phyloP scores from a whole-genome alignment of 2,329 filamentous ascomycete species.

The Dactylonectria estremocensis region DNA sequence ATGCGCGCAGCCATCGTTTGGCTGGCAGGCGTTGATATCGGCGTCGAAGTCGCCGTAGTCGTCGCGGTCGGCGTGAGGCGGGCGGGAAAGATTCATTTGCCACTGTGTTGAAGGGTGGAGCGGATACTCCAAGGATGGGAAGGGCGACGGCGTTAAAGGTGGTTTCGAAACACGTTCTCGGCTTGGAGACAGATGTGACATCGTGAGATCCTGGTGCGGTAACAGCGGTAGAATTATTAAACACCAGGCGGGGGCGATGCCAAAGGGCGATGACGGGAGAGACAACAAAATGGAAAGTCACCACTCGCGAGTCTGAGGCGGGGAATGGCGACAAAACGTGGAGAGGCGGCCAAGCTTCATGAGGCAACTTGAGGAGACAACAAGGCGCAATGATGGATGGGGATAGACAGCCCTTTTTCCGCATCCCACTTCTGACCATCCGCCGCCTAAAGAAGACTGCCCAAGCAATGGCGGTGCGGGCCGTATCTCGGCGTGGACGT shows the following conservation, averaged over 20 bases:
- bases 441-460: too few species aligned
- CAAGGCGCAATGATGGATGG: too few species aligned
- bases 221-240: too few species aligned
- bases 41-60: background rate
- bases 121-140: background rate
- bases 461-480: too few species aligned
- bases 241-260: background rate
- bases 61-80: conserved; percentile 1
- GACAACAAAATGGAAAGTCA: background rate
- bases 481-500: too few species aligned
- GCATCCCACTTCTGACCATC: too few species aligned
- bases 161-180: background rate
- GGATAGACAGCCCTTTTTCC: too few species aligned
- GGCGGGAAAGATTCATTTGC: background rate
- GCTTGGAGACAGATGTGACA: background rate
- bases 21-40: background rate
- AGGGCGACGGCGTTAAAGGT: background rate
- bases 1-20: background rate
- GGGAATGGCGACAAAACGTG: too few species aligned
- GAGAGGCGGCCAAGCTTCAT: too few species aligned
- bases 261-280: background rate
- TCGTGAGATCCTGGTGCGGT: background rate
- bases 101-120: background rate
- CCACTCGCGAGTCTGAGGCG: too few species aligned
- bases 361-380: too few species aligned